These are phyloP conservation scores for Leishmania arabica DNA, from an alignment of 208 protist species.

Conservation along the genomic window DNA sequence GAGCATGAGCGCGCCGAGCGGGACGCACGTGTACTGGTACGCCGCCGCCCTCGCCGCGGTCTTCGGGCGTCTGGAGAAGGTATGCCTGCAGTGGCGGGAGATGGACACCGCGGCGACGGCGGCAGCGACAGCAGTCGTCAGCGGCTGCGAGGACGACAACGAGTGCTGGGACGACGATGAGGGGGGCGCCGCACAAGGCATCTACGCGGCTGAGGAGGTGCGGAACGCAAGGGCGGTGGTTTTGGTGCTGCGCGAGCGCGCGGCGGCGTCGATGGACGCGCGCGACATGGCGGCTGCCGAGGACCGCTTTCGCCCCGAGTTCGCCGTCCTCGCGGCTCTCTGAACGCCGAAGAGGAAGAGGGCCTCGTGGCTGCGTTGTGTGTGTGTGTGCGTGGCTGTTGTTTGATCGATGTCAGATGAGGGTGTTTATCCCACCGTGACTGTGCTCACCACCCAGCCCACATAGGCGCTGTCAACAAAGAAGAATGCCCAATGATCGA, in stretches of 20 bases:
- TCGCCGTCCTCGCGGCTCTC: constrained; percentile 11
- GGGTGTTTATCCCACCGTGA: background rate
- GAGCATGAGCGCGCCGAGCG: background rate
- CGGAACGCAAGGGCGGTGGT: constrained; percentile 30
- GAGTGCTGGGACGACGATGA: constrained; percentile 38
- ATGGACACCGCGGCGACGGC: background rate
- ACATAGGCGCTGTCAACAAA: background rate
- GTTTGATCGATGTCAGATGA: background rate
- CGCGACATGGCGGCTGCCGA: background rate
- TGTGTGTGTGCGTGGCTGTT: background rate
- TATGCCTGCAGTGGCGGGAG: constrained; percentile 33
- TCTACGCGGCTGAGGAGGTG: constrained; percentile 41
- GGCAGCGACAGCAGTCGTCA: background rate
- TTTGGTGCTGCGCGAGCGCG: constrained; percentile 25
- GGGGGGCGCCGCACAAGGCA: constrained; percentile 38
- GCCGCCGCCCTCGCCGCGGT: constrained; percentile 24
- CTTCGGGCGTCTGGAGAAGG: constrained; percentile 34
- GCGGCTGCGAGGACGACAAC: constrained; percentile 10
- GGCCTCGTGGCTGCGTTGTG: background rate
- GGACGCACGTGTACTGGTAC: constrained; percentile 30
- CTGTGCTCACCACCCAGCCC: background rate
- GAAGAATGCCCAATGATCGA: background rate
- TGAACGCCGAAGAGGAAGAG: background rate
- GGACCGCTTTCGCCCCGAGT: constrained; percentile 13
- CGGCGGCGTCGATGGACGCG: background rate